Base-by-base conservation (phyloP, 768 basidiomycete genomes). In the Russula foetens region DNA sequence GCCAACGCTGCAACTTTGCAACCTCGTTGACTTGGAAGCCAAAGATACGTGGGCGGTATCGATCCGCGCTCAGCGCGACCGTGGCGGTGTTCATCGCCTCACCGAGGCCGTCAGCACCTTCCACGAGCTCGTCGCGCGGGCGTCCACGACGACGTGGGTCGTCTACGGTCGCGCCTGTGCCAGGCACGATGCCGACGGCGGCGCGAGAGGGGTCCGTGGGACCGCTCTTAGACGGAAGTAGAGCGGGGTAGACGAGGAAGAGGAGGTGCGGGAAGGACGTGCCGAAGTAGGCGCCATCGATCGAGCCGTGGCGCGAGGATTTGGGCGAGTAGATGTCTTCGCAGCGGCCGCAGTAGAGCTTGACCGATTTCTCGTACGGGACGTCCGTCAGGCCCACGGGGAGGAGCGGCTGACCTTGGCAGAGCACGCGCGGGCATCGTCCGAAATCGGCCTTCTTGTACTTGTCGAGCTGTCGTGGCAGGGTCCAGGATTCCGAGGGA, bases 271-370 rank as follows among this genome's bases (percentile, higher is more conserved):
- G 93, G 78, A 98, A 98, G 1, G 95, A 97, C 0, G 94, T 96
- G 62, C 97, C 97, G 67, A 99, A 99, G 75, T 96, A 99, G 2
- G 97, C 97, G 29, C 97, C 96, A 71, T 99, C 97, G 70, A 99
- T 98, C 39, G 89, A 88, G 51, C 96, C 96, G 72, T 99, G 97
- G 29, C 96, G 84, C 6, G 93, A 94, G 1, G 91, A 94, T 73
- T 99, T 99, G 39, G 97, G 97, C 0, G 90, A 92, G 75, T 98
- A 99, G 67, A 99, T 86, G 74, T 99, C 97, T 75, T 99, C 96
- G 74, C 97, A 99, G 39, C 94, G 87, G 2, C 94, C 95, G 71
- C 97, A 99, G 75, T 94, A 98, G 52, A 99, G 88, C 72, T 99
- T 99, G 71, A 98, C 96, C 31, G 93, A 94, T 75, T 98, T 99